Percentiles rank a stretch among this genome's conserved stretches.
These are phyloP conservation scores for Cutaneotrichosporon curvatum DNA, from an alignment of 1,284 basidiomycete species.

Conservation along the genomic window DNA sequence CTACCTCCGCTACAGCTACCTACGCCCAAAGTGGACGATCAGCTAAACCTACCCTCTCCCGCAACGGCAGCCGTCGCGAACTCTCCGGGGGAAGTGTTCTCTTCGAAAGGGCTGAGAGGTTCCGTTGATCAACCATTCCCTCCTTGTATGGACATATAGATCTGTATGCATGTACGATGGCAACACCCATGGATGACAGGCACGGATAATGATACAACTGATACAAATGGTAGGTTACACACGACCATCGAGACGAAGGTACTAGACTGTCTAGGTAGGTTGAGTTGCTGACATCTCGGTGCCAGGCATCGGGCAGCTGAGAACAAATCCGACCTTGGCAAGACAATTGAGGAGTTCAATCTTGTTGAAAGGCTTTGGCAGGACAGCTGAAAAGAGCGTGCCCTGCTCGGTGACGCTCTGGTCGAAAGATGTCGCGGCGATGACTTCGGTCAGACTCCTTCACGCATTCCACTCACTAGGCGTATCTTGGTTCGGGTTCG, in stretches of 20 bases:
- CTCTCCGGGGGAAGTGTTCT: neutral
- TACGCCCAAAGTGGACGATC: no score
- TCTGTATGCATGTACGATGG: no score
- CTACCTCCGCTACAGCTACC: neutral
- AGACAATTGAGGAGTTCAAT: conserved; percentile 67
- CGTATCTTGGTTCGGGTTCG: conserved; percentile 45
- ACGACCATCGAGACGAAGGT: no score
- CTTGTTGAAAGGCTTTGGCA: conserved; percentile 82
- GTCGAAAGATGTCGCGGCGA: conserved; percentile 53
- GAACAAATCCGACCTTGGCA: conserved; percentile 70
- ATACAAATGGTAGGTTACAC: no score
- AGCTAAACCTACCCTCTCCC: no score
- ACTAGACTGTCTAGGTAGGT: no score
- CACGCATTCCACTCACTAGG: conserved; percentile 31
- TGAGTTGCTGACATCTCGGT: no score
- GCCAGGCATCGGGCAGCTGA: neutral
- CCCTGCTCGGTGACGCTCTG: conserved; percentile 67
- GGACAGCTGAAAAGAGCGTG: conserved; percentile 73
- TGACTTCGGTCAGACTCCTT: conserved; percentile 27
- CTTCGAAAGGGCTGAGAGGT: neutral
- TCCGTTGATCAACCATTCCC: no score
- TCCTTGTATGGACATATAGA: no score
- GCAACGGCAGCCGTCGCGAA: no score
- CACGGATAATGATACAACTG: no score
- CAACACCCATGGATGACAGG: no score